Base-by-base conservation (phyloP, 805 yeast genomes). In the Isabelozyma pseudorhagii region DNA sequence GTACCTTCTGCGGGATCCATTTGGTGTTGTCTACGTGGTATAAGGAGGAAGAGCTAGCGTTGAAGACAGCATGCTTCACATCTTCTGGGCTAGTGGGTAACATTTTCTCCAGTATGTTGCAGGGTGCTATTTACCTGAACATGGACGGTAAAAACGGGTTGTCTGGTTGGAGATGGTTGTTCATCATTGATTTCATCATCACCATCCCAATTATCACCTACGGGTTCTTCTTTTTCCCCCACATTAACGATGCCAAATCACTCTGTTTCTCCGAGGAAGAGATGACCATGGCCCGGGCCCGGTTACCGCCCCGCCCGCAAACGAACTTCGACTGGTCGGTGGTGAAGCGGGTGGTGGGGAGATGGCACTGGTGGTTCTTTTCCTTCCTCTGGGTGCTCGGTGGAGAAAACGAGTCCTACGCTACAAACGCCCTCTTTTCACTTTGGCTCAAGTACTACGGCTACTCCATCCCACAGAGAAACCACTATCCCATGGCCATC, bases 151-250 rank as follows among this genome's bases (percentile, higher is more conserved):
- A 54, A 17, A 61, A 64, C n/a, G 84, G 84, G 0, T 60, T 82
- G 13, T 72, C 74, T 3, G 87, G 88, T 7, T 83, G 87, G 87
- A 73, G 84, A 62, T 83, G 87, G 87, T 77, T 83, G n/a, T 84
- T 82, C 58, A 79, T 84, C 42, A 80, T 83, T 52, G 87, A 83
- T 63, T 82, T 81, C 54, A 57, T 80, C 31, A 72, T 83, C 42
- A 82, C 87, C 0, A 57, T 83, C 3, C 86, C 86, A 1, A 77
- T 83, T 48, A 78, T 80, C 3, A 38, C 82, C 4, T 81, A 77
- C 53, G 87, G 89, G 0, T 71, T 77, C 50, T 44, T 84, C 3
- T 77, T 76, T 48, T 81, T 83, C 60, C 89, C 89, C 10, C 86
- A 83, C 57, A 60, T 69, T 29, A 85, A 85, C 9, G 79, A 74